Conservation (phyloP, 1,284 basidiomycete genomes). For the Puccinia coronata region DNA sequence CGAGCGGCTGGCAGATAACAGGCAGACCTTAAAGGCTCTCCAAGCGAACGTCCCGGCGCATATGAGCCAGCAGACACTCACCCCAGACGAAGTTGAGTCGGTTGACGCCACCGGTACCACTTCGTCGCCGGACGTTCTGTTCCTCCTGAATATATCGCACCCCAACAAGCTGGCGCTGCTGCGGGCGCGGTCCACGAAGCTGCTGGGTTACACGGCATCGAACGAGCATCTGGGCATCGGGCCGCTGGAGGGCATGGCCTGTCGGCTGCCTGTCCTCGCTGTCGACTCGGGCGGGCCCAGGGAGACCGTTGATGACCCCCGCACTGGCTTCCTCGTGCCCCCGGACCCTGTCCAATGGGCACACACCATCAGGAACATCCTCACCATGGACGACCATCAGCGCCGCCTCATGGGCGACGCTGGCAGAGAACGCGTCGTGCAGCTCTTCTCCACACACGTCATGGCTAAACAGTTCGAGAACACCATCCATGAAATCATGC, state of each 20-base stretch:
- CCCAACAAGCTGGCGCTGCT: conserved; percentile 74
- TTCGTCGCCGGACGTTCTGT: conserved; percentile 69
- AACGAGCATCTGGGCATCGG: conserved; percentile 98
- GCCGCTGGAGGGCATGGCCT: conserved; percentile 91
- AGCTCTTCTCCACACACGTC: conserved; percentile 66
- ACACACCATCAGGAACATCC: conserved; percentile 67
- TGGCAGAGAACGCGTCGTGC: conserved; percentile 67
- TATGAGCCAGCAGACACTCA: conserved; percentile 59
- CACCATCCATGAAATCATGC: conserved; percentile 55
- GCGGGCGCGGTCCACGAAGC: conserved; percentile 65
- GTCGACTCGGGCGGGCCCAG: conserved; percentile 87
- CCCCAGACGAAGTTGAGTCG: conserved; percentile 60
- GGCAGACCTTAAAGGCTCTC: conserved; percentile 66
- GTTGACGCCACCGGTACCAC: conserved; percentile 57
- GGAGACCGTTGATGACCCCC: conserved; percentile 75
- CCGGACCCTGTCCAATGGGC: conserved; percentile 72
- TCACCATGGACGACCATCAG: conserved; percentile 63
- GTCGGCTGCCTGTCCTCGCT: conserved; percentile 83
- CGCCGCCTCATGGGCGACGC: conserved; percentile 64
- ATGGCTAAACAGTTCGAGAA: conserved; percentile 70
- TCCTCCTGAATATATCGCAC: conserved; percentile 82
- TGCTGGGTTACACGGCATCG: conserved; percentile 85
- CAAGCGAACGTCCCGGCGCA: conserved; percentile 54
- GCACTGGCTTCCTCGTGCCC: conserved; percentile 62
- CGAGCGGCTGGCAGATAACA: conserved; percentile 70